Evolutionary conservation across 2,329 filamentous ascomycete species (phyloP), one percentile per base, ranked within the genome.

Genomic region (Aspergillus sclerotialis): DNA sequence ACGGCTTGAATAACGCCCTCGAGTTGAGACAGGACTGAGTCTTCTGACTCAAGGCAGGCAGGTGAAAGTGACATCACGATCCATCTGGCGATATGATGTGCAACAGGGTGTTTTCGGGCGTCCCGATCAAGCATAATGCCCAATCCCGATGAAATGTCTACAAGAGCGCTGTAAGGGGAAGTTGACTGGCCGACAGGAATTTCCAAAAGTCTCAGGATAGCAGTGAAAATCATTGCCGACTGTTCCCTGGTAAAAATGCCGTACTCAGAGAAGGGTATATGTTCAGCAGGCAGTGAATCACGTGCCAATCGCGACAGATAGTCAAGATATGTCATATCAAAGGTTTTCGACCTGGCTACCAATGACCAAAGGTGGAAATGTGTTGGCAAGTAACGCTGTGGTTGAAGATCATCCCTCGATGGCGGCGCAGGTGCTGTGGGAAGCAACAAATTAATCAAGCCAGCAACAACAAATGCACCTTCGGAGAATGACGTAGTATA

Each of bases 301-400:
- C 90, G 73, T 1, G 90, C 82, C 53, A 95, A 69, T 33, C 92
- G 76, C 9, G 92, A 96, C 43, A 94, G 77, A 19, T 94, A 75
- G 61, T 98, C 92, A 44, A 96, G 76, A 52, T 94, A 89, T 43
- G 83, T 82, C 38, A 84, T 76, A 60, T 98, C 92, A 41, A 92
- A 83, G 3, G 80, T 74, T 60, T 86, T 92, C 1, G 90, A 96
- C 33, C 93, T 76, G 48, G 87, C 92, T 46, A 96, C 80, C 27
- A 96, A 72, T 1, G 89, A 92, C 92, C 92, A 98, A 2, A 96
- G 66, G 60, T 98, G 92, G 69, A 98, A 98, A 49, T 94, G 82
- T 1, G 90, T 94, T 3, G 92, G 92, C 23, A 96, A 68, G 52
- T 93, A 90, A 53, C 90, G 80, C 46, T 89, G 82, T 1, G 92